Base-by-base conservation (phyloP, 2,329 filamentous ascomycete genomes). In the Diaporthe sp. region DNA sequence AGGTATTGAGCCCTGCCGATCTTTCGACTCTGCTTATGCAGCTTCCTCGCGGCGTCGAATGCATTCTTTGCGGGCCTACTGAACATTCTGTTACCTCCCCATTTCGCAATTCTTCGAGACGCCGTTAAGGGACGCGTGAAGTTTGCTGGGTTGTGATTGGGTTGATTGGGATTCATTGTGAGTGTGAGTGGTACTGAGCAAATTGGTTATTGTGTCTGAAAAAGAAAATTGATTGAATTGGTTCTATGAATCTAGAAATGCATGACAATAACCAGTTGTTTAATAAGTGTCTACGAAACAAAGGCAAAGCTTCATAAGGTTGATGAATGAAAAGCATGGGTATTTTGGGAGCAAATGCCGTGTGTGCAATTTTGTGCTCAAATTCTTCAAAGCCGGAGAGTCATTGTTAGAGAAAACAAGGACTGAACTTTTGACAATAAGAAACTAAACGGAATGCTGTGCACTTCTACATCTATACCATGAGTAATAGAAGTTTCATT, bases 101-200 rank as follows among this genome's bases (percentile, higher is more conserved):
- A 60, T 60, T 25, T 60, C 19, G 55, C 55, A 40, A 60, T 60
- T 25, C 55, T 60, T n/a, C n/a, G 55, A 38, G 55, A 38, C 55
- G 55, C 55, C 13, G 55, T 17, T 4, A 40, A 8, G 55, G 33
- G 55, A 12, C 55, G 55, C 12, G 4, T 60, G 33, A 38, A 60
- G 9, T 40, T 60, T 12, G 35, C 2, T 8, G 55, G 55, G 30
- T 40, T 25, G 12, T 60, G 55, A 25, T 38, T 35, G 15, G 9
- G 12, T 60, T 60, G 55, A 12, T 60, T 60, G 25, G 55, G 33
- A 4, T 60, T 60, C 55, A 60, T 60, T 60, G 12, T 60, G 22
- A 13, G 17, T 60, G 4, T 55, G 13, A 33, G 12, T 12, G 5
- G 10, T 40, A 2, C 2, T 60, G 33, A 13, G 9, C 12, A 25